Evolutionary conservation across 768 basidiomycete species (phyloP), one percentile per base, ranked within the genome.

Genomic region (Mycena amicta): DNA sequence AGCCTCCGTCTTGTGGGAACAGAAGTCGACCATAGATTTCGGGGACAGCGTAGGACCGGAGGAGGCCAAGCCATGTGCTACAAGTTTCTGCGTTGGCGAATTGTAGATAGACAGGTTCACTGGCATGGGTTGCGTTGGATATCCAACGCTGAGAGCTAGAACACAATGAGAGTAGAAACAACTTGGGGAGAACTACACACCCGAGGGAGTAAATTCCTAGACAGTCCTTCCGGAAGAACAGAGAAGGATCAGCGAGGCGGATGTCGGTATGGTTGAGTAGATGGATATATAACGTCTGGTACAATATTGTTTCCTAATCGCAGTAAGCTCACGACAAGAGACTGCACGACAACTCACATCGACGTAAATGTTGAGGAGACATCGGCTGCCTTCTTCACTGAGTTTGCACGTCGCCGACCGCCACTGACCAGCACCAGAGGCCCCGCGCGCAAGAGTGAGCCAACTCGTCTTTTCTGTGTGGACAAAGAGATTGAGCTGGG

Each of bases 181-280:
- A 53, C 55, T 51, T 56, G 50, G 55, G 15, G 55, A 20, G 23
- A 22, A 45, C 18, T 56, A 66, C 79, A 64, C 64, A 89, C 89
- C 79, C 77, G 26, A 77, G 75, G 64, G 84, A 85, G 65, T 84
- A 85, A 60, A 95, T 83, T 15, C 84, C 84, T 39, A 95, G 71
- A 67, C 89, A 91, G 66, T 92, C 81, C 64, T 89, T 88, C 43
- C 87, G 81, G 64, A 84, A 85, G 71, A 94, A 91, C 5, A 94
- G 70, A 0, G 92, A 93, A 51, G 78, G 80, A 68, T 95, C 90
- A 27, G 83, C 82, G 31, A 77, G 78, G n/a, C 90, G 85, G 59
- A 95, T 87, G 68, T 94, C 92, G 28, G 90, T 90, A 66, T 92
- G 87, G 60, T 85, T 80, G 49, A 93, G 77, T 46, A 87, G 75